Conservation (phyloP, 2,329 filamentous ascomycete genomes). For the Westerdykella aurantiaca region DNA sequence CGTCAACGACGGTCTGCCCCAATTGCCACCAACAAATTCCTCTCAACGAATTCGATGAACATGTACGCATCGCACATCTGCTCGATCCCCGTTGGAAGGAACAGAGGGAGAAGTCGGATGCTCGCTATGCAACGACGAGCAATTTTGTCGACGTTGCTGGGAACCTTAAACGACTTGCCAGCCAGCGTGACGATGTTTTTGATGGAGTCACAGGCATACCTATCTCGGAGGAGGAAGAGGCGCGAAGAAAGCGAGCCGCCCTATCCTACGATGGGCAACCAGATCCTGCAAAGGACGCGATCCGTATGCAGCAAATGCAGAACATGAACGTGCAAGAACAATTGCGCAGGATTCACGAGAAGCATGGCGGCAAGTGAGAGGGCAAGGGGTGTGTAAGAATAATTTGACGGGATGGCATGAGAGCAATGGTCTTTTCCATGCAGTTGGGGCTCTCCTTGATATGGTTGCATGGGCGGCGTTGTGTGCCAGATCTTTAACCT, state of each 20-base stretch:
- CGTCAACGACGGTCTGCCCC: constrained; percentile 71
- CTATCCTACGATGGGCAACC: constrained; percentile 59
- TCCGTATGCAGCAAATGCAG: constrained; percentile 49
- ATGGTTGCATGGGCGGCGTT: constrained; percentile 9
- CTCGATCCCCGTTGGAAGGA: constrained; percentile 94
- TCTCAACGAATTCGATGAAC: constrained; percentile 78
- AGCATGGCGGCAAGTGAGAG: constrained; percentile 27
- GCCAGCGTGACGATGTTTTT: constrained; percentile 81
- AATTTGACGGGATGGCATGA: not conserved
- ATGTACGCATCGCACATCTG: constrained; percentile 83
- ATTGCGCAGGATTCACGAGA: constrained; percentile 63
- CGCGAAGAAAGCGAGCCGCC: constrained; percentile 70
- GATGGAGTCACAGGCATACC: constrained; percentile 65
- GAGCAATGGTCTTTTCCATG: not conserved
- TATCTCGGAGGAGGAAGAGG: constrained; percentile 66
- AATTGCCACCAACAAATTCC: constrained; percentile 91
- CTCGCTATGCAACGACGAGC: constrained; percentile 79
- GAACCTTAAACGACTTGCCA: constrained; percentile 91
- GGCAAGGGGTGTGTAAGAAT: not conserved
- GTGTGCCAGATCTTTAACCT: not conserved
- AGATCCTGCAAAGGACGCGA: constrained; percentile 53
- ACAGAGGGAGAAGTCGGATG: constrained; percentile 82
- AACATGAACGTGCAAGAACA: constrained; percentile 73
- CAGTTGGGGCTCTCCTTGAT: not conserved
- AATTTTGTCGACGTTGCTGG: constrained; percentile 83